These are phyloP conservation scores for Cystoisospora suis DNA, from an alignment of 169 alveolate species.

Conservation along the genomic window DNA sequence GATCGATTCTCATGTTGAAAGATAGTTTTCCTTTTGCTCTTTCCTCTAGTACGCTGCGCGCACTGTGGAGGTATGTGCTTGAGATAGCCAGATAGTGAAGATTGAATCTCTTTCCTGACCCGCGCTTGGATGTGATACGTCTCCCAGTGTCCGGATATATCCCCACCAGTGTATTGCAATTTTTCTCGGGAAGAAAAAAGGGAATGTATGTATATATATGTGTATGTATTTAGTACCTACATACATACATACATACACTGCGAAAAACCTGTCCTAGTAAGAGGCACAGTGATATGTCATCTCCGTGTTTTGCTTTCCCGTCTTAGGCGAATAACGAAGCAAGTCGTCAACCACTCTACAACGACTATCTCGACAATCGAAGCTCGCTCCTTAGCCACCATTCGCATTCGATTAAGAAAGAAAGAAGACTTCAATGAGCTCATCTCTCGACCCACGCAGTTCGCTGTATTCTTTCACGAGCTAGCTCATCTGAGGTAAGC, in stretches of 20 bases:
- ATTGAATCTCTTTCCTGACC: too few relatives aligned
- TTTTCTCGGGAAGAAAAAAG: too few relatives aligned
- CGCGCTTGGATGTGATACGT: too few relatives aligned
- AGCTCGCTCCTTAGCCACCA: neutral
- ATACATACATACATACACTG: neutral
- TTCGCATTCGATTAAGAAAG: constrained; percentile 61
- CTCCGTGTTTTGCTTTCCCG: neutral
- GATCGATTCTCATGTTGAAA: too few relatives aligned
- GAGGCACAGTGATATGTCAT: neutral
- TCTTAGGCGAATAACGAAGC: neutral
- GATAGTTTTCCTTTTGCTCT: too few relatives aligned
- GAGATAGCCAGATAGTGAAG: too few relatives aligned
- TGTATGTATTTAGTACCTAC: neutral
- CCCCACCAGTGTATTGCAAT: too few relatives aligned
- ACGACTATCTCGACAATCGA: too few relatives aligned
- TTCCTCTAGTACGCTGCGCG: too few relatives aligned
- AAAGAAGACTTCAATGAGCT: constrained; percentile 56
- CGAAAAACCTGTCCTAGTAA: neutral
- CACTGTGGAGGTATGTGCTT: too few relatives aligned
- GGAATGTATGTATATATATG: too few relatives aligned
- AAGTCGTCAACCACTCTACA: neutral
- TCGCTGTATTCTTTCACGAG: constrained; percentile 70
- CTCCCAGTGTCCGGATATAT: too few relatives aligned
- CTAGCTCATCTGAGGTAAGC: constrained; percentile 66
- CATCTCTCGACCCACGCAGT: constrained; percentile 64